Percentiles rank a stretch among this genome's conserved stretches.
phyloP scores from a whole-genome alignment of 2,329 filamentous ascomycete genomes.

The Coniochaeta prunicola region DNA sequence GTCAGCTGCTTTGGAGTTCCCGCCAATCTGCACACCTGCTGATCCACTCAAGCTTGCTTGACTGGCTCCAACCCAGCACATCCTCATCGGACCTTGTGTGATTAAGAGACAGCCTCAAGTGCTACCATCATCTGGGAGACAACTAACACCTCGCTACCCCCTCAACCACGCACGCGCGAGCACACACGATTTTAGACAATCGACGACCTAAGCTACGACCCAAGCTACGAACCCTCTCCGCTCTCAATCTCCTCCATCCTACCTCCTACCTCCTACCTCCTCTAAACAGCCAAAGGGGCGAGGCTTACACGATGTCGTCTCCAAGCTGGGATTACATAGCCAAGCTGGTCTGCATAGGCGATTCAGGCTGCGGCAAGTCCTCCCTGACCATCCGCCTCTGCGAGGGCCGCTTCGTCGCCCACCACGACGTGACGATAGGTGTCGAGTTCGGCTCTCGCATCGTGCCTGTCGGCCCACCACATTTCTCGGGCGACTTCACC shows the following conservation, averaged over 20 bases:
- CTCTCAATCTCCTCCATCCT: too few species aligned
- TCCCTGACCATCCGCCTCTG: slow-evolving; percentile 90
- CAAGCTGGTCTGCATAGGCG: slow-evolving; percentile 96
- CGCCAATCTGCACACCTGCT: neutral
- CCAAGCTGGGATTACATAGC: slow-evolving; percentile 97
- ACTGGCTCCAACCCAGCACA: neutral
- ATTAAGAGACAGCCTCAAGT: slow-evolving; percentile 18
- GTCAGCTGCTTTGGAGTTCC: neutral
- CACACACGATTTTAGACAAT: neutral
- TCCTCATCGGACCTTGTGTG: neutral
- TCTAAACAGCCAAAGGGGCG: neutral
- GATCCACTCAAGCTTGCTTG: neutral
- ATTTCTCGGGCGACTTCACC: slow-evolving; percentile 13
- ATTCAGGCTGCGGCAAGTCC: slow-evolving; percentile 94
- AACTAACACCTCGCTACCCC: neutral
- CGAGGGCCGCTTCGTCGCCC: slow-evolving; percentile 88
- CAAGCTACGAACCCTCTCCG: too few species aligned
- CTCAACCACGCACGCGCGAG: neutral
- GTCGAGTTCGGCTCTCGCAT: slow-evolving; percentile 81
- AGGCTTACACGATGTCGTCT: slow-evolving; percentile 22
- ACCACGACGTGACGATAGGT: slow-evolving; percentile 95
- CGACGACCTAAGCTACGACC: neutral
- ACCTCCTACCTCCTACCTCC: neutral
- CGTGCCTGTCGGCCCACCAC: slow-evolving; percentile 15
- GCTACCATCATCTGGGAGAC: neutral